Conservation (phyloP, 108 stramenopile species). For the Nitzschia sp. region DNA sequence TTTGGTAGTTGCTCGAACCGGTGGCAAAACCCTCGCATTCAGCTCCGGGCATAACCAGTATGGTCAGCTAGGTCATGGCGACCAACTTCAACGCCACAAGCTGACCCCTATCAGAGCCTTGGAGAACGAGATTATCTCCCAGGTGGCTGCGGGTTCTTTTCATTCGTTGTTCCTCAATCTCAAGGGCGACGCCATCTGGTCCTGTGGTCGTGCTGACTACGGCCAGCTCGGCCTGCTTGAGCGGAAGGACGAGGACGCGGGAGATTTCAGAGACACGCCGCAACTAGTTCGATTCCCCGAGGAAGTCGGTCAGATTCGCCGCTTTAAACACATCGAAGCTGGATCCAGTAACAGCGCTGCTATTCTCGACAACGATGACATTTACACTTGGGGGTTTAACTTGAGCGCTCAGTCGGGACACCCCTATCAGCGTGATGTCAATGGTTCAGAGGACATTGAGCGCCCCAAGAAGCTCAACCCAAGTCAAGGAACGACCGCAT, state of each 20-base stretch:
- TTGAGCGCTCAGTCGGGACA: constrained; percentile 64
- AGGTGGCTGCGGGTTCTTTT: constrained; percentile 75
- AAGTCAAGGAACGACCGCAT: constrained; percentile 26
- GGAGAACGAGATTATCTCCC: constrained; percentile 51
- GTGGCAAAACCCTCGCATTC: constrained; percentile 49
- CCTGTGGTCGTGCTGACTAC: constrained; percentile 87
- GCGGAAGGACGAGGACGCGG: neutral
- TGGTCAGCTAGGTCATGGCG: constrained; percentile 91
- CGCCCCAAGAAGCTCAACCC: constrained; percentile 44
- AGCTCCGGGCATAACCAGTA: constrained; percentile 86
- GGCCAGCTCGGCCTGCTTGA: constrained; percentile 74
- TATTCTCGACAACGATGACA: constrained; percentile 59
- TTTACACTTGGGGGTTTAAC: constrained; percentile 93
- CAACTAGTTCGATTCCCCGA: constrained; percentile 49
- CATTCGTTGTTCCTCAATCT: constrained; percentile 69
- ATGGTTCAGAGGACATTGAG: too few relatives aligned
- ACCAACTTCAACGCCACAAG: constrained; percentile 37
- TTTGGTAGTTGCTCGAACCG: constrained; percentile 69
- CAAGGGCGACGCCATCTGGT: constrained; percentile 60
- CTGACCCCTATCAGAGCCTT: constrained; percentile 43
- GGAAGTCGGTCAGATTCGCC: constrained; percentile 10
- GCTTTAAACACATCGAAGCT: constrained; percentile 27
- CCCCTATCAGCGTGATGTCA: neutral
- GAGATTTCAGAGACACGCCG: constrained; percentile 31
- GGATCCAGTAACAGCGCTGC: constrained; percentile 66